phyloP scores from a whole-genome alignment of 495 filamentous ascomycete genomes.

The Aspergillus ostianus region DNA sequence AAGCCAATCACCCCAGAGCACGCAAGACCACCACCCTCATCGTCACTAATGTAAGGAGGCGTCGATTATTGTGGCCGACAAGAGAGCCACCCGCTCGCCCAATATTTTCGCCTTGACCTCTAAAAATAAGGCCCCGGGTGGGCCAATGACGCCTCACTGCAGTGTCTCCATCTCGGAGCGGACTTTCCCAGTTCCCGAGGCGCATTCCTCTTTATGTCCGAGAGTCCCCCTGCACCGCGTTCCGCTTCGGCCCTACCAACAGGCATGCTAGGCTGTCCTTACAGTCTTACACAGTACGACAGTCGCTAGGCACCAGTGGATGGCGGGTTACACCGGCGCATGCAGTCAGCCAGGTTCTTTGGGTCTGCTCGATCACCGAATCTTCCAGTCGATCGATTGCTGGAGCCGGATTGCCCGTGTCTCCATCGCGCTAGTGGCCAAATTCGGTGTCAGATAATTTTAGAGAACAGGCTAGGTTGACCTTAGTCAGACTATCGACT shows the following conservation, averaged over 20 bases:
- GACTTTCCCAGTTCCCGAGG: not conserved
- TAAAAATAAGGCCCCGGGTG: not conserved
- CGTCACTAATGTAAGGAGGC: slow-evolving; percentile 6
- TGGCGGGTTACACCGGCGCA: not conserved
- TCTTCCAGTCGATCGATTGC: not conserved
- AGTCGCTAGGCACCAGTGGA: not conserved
- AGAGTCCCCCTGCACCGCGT: not conserved
- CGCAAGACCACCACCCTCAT: not conserved
- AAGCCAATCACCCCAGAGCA: not conserved
- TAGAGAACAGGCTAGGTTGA: not conserved
- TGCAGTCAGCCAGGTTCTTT: not conserved
- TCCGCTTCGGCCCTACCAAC: not conserved
- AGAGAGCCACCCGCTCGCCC: not conserved
- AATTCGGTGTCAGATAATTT: not conserved
- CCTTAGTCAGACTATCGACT: too few species aligned
- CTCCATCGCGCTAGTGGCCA: not conserved
- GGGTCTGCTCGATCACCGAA: not conserved
- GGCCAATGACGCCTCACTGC: not conserved
- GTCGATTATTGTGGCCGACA: not conserved
- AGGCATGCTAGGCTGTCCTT: too few species aligned
- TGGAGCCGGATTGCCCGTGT: too few species aligned
- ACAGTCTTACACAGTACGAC: too few species aligned
- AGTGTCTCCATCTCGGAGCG: not conserved
- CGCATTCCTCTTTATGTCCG: too few species aligned
- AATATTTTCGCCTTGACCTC: not conserved